These are phyloP conservation scores for Linnemannia zychae DNA, from an alignment of 192 early-diverging fungal genomes.

Conservation along the genomic window DNA sequence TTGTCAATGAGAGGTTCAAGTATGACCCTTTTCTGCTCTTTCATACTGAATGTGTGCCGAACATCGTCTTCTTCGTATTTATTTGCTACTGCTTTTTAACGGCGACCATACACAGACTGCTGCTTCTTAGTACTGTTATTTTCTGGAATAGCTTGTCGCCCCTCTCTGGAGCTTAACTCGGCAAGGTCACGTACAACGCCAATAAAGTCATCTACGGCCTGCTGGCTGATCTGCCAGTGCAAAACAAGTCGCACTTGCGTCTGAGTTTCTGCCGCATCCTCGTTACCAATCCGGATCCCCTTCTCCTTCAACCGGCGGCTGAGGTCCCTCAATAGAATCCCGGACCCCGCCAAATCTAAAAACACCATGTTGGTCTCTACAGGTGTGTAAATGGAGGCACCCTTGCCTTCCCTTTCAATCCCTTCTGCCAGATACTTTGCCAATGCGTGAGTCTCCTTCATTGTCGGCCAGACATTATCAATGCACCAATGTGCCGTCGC, in stretches of 20 bases:
- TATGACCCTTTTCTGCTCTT: no score
- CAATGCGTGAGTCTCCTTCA: conserved; percentile 75
- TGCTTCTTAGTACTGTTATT: neutral
- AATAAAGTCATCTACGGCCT: conserved; percentile 68
- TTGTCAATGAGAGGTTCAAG: no score
- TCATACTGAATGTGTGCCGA: no score
- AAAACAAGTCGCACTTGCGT: conserved; percentile 72
- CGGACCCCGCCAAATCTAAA: conserved; percentile 63
- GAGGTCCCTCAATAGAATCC: conserved; percentile 33
- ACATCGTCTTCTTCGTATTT: no score
- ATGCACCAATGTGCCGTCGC: conserved; percentile 82
- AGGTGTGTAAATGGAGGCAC: conserved; percentile 67
- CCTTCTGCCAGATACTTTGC: conserved; percentile 73
- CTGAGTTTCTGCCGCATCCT: conserved; percentile 55
- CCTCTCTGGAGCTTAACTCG: neutral
- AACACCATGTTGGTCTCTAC: conserved; percentile 93
- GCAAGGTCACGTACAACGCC: conserved; percentile 43
- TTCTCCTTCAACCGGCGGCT: conserved; percentile 36
- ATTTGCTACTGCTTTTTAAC: no score
- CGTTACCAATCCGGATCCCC: conserved; percentile 59
- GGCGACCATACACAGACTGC: neutral
- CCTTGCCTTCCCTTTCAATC: conserved; percentile 66
- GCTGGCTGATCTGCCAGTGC: conserved; percentile 73
- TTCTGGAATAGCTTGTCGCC: neutral
- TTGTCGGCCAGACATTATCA: conserved; percentile 77